Percentiles rank a stretch among this genome's conserved stretches.
Evolutionary conservation across 2,329 filamentous ascomycete species (phyloP).

Genomic region (Volutella citrinella): DNA sequence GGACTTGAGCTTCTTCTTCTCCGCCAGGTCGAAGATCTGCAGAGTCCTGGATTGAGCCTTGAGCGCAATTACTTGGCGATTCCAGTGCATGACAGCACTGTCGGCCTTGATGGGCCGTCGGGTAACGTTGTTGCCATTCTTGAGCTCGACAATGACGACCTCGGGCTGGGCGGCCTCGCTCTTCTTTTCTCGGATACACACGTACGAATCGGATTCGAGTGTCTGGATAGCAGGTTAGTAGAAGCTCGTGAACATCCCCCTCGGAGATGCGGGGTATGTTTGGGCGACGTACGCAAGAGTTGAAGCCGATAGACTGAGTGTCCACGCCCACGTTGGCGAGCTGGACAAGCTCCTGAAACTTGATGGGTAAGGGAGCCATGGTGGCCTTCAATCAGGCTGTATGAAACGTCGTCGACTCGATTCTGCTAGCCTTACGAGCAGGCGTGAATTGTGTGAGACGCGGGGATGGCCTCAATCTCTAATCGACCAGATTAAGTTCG

Average conservation of each 20-base stretch:
- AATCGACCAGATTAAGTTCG: constrained; percentile 23
- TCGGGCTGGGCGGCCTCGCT: constrained; percentile 80
- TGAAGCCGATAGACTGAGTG: constrained; percentile 65
- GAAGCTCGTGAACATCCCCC: no score
- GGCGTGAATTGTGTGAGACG: constrained; percentile 11
- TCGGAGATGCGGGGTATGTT: no score
- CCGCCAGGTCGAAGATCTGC: constrained; percentile 93
- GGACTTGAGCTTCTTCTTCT: constrained; percentile 95
- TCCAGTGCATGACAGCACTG: constrained; percentile 99
- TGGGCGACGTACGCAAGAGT: constrained; percentile 66
- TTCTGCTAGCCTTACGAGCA: constrained; percentile 20
- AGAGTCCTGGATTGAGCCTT: constrained; percentile 92
- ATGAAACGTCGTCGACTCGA: constrained; percentile 21
- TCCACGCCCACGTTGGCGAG: constrained; percentile 48
- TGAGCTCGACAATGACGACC: constrained; percentile 96
- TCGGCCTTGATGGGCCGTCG: constrained; percentile 96
- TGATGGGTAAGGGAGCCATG: constrained; percentile 78
- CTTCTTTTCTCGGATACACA: constrained; percentile 95
- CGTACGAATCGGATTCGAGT: constrained; percentile 94
- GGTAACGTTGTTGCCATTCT: constrained; percentile 94
- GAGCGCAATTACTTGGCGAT: constrained; percentile 90
- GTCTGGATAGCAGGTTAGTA: no score
- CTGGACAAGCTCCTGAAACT: constrained; percentile 88
- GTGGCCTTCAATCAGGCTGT: constrained; percentile 30
- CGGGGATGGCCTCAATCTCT: constrained; percentile 21